A percentile compares a stretch with the other conserved stretches of the same genome.
Conservation (phyloP, 1,139 yeast genomes). For the Debaryomycetaceae sp. region DNA sequence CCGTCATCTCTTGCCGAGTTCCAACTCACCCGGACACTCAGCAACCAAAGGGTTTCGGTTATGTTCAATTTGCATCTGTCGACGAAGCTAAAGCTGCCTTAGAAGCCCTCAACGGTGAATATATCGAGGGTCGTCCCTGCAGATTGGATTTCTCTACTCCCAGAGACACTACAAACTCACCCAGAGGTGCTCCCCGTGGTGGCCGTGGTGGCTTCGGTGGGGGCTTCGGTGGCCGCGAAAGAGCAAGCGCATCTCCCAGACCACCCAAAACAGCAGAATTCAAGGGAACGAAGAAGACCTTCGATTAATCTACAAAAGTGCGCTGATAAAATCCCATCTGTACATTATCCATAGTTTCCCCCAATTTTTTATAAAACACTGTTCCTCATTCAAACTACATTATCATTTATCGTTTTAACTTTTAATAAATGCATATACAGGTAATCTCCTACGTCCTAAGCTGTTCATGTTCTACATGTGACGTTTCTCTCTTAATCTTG, state of each 20-base stretch:
- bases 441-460: neutral
- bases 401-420: neutral
- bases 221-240: constrained; percentile 31
- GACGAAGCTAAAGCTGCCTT: constrained; percentile 92
- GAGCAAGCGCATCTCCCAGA: constrained; percentile 55
- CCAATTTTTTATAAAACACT: neutral
- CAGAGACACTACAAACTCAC: constrained; percentile 50
- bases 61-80: constrained; percentile 81
- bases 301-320: constrained; percentile 44
- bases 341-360: neutral
- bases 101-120: constrained; percentile 83
- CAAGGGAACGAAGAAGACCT: constrained; percentile 75
- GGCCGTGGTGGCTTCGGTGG: constrained; percentile 25
- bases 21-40: constrained; percentile 99
- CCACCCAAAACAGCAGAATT: constrained; percentile 57
- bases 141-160: constrained; percentile 95
- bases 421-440: neutral
- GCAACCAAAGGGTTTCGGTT: constrained; percentile 98
- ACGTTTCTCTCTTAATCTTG: neutral
- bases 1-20: constrained; percentile 81
- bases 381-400: neutral
- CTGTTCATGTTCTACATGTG: neutral
- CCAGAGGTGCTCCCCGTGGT: constrained; percentile 24
- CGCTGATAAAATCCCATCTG: neutral
- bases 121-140: constrained; percentile 88